Percentiles rank a stretch among this genome's conserved stretches.
Conservation (phyloP, 495 filamentous ascomycete genomes). For the Penicillium flavigenum region DNA sequence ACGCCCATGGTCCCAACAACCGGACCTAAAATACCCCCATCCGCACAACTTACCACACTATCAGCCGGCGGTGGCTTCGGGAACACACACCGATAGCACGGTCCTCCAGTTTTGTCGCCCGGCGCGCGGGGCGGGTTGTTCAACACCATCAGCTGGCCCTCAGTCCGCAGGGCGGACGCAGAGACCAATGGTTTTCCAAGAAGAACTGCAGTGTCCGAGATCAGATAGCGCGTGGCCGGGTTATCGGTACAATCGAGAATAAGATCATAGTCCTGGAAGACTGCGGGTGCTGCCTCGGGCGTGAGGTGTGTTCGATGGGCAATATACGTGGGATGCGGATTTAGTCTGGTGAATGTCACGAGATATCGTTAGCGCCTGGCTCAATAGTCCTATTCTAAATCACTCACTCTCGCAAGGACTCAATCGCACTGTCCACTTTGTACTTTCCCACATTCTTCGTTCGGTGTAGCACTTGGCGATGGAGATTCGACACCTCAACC, state of each 20-base stretch:
- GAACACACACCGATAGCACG: slow-evolving; percentile 94
- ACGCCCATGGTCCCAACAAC: slow-evolving; percentile 95
- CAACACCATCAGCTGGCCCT: slow-evolving; percentile 87
- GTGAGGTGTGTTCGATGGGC: slow-evolving; percentile 60
- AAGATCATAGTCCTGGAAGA: slow-evolving; percentile 70
- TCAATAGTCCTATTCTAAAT: neutral
- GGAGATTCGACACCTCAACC: slow-evolving; percentile 88
- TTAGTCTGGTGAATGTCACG: slow-evolving; percentile 48
- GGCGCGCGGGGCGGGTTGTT: slow-evolving; percentile 51
- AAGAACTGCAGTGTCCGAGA: slow-evolving; percentile 85
- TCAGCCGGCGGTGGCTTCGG: slow-evolving; percentile 79
- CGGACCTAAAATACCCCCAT: slow-evolving; percentile 87
- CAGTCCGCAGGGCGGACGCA: slow-evolving; percentile 79
- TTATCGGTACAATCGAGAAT: slow-evolving; percentile 95
- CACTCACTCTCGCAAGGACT: slow-evolving; percentile 61
- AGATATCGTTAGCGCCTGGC: neutral
- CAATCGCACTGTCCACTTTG: slow-evolving; percentile 79
- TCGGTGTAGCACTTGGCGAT: slow-evolving; percentile 83
- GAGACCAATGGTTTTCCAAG: slow-evolving; percentile 78
- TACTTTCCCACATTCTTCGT: slow-evolving; percentile 66
- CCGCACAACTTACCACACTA: slow-evolving; percentile 77
- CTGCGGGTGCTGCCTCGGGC: slow-evolving; percentile 60
- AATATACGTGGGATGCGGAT: slow-evolving; percentile 64
- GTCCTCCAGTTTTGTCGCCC: slow-evolving; percentile 56
- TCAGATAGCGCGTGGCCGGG: slow-evolving; percentile 84